Conservation (phyloP, 2,329 filamentous ascomycete species). For the Aspergillus latus region DNA sequence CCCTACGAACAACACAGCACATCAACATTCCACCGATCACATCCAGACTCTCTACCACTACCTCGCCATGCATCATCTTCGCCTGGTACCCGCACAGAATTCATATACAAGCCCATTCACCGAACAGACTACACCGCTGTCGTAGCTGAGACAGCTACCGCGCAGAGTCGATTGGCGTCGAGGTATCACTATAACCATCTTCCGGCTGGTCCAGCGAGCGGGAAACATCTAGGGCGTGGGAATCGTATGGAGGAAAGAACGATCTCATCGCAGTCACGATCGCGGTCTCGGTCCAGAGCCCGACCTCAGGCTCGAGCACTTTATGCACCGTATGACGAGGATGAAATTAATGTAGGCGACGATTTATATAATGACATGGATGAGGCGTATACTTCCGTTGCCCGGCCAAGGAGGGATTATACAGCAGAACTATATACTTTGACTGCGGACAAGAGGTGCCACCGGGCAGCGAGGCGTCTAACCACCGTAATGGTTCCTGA, state of each 20-base stretch:
- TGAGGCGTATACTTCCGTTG: neutral
- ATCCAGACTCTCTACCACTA: neutral
- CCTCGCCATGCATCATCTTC: neutral
- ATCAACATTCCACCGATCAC: neutral
- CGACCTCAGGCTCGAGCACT: neutral
- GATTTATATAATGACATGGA: conserved; percentile 7
- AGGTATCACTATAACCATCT: conserved; percentile 38
- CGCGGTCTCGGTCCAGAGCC: conserved; percentile 1
- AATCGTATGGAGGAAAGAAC: neutral
- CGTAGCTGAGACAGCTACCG: conserved; percentile 24
- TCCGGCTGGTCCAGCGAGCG: conserved; percentile 5
- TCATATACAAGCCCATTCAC: conserved; percentile 36
- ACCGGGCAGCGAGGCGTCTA: conserved; percentile 27
- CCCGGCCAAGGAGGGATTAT: neutral
- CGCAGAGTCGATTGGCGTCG: conserved; percentile 13
- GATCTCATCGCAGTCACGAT: neutral
- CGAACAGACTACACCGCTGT: conserved; percentile 32
- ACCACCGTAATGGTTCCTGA: conserved; percentile 40
- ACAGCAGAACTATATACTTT: conserved; percentile 12
- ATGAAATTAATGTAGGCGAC: neutral
- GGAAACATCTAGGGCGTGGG: neutral
- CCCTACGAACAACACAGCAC: conserved; percentile 21
- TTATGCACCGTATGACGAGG: neutral
- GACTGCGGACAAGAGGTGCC: conserved; percentile 24
- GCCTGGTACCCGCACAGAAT: conserved; percentile 15